These are phyloP conservation scores for Clavariopsis aquatica DNA, from an alignment of 495 filamentous ascomycete genomes.

Conservation along the genomic window DNA sequence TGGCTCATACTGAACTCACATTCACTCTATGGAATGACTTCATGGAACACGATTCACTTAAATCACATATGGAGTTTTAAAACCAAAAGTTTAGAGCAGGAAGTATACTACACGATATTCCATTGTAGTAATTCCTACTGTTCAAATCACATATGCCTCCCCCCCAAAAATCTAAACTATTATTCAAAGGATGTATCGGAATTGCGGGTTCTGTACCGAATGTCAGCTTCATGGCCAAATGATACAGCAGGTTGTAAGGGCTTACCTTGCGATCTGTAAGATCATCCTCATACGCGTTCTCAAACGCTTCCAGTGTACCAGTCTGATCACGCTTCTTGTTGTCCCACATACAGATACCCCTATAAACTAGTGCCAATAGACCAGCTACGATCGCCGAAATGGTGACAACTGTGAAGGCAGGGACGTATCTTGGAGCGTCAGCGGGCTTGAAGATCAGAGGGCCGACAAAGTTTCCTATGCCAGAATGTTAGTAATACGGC, in stretches of 20 bases:
- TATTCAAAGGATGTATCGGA: background rate
- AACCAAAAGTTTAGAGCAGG: too few species aligned
- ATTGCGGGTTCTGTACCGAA: background rate
- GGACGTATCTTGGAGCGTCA: slow-evolving; percentile 43
- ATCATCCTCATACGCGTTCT: slow-evolving; percentile 51
- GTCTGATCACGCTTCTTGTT: slow-evolving; percentile 41
- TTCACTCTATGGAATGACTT: too few species aligned
- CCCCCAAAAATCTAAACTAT: too few species aligned
- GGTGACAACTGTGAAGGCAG: slow-evolving; percentile 46
- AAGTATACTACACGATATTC: background rate
- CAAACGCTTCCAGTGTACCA: slow-evolving; percentile 42
- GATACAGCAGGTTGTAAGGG: background rate
- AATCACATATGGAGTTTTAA: too few species aligned
- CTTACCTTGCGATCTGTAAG: slow-evolving; percentile 43
- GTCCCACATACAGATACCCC: slow-evolving; percentile 42
- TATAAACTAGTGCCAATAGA: slow-evolving; percentile 42
- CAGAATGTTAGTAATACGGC: background rate
- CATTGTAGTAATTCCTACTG: too few species aligned
- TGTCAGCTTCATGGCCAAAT: background rate
- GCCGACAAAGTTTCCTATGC: slow-evolving; percentile 35
- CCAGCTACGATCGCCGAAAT: slow-evolving; percentile 43
- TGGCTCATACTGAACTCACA: too few species aligned
- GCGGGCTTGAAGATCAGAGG: slow-evolving; percentile 43
- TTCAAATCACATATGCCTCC: too few species aligned
- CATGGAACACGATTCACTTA: too few species aligned